These are phyloP conservation scores for Trichoderma sp. DNA, from an alignment of 2,329 filamentous ascomycete genomes.

Conservation along the genomic window DNA sequence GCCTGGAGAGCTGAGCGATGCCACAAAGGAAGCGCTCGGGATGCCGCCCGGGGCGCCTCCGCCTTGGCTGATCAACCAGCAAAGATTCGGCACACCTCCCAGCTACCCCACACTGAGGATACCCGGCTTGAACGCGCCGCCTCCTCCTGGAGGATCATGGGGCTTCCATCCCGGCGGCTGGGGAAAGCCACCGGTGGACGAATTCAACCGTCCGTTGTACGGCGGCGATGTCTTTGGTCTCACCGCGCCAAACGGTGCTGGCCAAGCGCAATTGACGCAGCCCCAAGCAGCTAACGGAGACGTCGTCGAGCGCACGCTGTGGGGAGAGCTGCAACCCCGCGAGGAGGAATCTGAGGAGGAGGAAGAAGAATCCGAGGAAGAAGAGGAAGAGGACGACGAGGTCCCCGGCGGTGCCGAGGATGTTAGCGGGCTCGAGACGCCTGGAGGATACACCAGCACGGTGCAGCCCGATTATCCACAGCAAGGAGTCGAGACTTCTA, in stretches of 20 bases:
- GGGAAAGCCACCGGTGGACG: slow-evolving; percentile 93
- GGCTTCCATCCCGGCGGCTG: slow-evolving; percentile 95
- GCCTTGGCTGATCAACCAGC: slow-evolving; percentile 96
- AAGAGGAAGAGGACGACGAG: slow-evolving; percentile 65
- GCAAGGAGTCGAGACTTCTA: slow-evolving; percentile 69
- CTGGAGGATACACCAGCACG: slow-evolving; percentile 76
- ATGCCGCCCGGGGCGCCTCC: slow-evolving; percentile 92
- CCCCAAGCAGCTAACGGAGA: slow-evolving; percentile 60
- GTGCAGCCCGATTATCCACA: slow-evolving; percentile 75
- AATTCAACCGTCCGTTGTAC: slow-evolving; percentile 87
- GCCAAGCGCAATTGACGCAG: slow-evolving; percentile 44
- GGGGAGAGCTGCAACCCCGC: slow-evolving; percentile 86
- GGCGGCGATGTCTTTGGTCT: slow-evolving; percentile 95
- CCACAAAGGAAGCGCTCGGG: slow-evolving; percentile 87
- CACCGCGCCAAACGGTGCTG: slow-evolving; percentile 48
- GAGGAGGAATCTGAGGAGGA: slow-evolving; percentile 76
- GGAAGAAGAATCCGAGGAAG: slow-evolving; percentile 76
- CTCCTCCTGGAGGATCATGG: slow-evolving; percentile 86
- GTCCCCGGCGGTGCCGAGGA: slow-evolving; percentile 71
- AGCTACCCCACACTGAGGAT: slow-evolving; percentile 96
- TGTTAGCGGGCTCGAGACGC: slow-evolving; percentile 76
- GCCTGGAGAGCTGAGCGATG: slow-evolving; percentile 86
- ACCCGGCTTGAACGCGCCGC: slow-evolving; percentile 89
- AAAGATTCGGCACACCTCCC: slow-evolving; percentile 88
- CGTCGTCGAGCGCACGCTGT: slow-evolving; percentile 81